Evolutionary conservation across 495 filamentous ascomycete genomes (phyloP).

Genomic region (Aspergillus steynii): DNA sequence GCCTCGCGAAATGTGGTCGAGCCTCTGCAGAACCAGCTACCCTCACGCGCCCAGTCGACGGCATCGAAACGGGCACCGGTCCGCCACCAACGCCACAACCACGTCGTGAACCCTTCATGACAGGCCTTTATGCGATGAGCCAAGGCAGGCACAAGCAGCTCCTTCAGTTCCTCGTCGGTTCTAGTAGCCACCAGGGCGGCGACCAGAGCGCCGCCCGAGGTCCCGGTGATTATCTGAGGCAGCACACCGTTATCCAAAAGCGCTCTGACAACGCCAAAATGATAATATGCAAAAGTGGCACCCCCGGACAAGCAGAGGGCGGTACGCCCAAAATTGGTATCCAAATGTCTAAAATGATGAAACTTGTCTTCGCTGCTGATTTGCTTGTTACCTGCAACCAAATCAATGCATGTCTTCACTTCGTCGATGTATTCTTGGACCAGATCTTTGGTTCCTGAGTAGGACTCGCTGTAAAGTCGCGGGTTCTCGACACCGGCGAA

Average conservation of each 20-base stretch:
- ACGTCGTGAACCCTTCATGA: constrained; percentile 70
- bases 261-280: constrained; percentile 91
- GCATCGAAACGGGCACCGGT: constrained; percentile 95
- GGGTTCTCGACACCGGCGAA: constrained; percentile 96
- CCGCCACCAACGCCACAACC: constrained; percentile 81
- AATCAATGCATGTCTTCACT: constrained; percentile 56
- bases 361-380: constrained; percentile 75
- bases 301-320: constrained; percentile 92
- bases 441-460: constrained; percentile 91
- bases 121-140: constrained; percentile 84
- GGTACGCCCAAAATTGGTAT: constrained; percentile 89
- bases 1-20: constrained; percentile 93
- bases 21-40: constrained; percentile 85
- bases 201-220: constrained; percentile 89
- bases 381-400: constrained; percentile 65
- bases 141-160: constrained; percentile 81
- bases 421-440: constrained; percentile 91
- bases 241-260: constrained; percentile 83
- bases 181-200: constrained; percentile 86
- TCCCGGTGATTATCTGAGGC: constrained; percentile 93
- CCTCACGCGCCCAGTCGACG: constrained; percentile 83
- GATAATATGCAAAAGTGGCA: constrained; percentile 96
- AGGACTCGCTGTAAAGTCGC: constrained; percentile 89
- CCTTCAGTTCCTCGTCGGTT: constrained; percentile 85
- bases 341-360: constrained; percentile 79